Evolutionary conservation across 2,329 filamentous ascomycete genomes (phyloP), one percentile per base, ranked within the genome.

Genomic region (Ceratocystis cacaofunesta): DNA sequence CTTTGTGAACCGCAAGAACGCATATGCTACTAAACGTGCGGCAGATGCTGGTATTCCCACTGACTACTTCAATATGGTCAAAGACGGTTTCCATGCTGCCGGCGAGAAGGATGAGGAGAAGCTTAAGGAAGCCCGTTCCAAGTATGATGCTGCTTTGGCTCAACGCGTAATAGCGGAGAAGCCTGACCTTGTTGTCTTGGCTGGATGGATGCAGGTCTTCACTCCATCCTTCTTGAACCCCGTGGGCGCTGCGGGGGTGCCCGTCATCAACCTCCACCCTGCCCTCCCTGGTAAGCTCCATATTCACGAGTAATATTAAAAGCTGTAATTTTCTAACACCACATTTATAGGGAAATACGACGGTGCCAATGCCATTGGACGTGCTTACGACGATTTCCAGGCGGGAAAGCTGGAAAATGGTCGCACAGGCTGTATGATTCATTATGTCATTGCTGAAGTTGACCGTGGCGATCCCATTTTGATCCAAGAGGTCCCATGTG

Each of bases 161-260:
- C 74, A 80, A 52, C 79, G 86, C 67, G 81, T 95, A 63, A 77
- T 92, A 28, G 68, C 70, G 2, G 82, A 87, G 68, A 75, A 75
- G 66, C 90, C 90, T 0, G 83, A 92, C 65, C 75, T 95, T 65
- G 84, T 95, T 61, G 86, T 94, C 7, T 88, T 91, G 69, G 86
- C 89, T 2, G 90, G 91, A 1, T 95, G 89, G 82, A 95, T 95
- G 90, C 86, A 94, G 73, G 86, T 95, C 66, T 82, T 95, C 61
- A 85, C 85, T 0, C 78, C 79, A 1, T 76, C 79, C 1, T 94
- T 95, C 73, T 77, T 95, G 61, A 79, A 81, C 7, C 88, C 89
- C 1, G 72, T 95, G 6, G 79, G 82, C 43, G 76, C 74, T 12
- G 82, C 79, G 0, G 81, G 80, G 0, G 78, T 92, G 44, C 81